Conservation (phyloP, 371 early-diverging fungal species). For the Blastocladiella emersonii region DNA sequence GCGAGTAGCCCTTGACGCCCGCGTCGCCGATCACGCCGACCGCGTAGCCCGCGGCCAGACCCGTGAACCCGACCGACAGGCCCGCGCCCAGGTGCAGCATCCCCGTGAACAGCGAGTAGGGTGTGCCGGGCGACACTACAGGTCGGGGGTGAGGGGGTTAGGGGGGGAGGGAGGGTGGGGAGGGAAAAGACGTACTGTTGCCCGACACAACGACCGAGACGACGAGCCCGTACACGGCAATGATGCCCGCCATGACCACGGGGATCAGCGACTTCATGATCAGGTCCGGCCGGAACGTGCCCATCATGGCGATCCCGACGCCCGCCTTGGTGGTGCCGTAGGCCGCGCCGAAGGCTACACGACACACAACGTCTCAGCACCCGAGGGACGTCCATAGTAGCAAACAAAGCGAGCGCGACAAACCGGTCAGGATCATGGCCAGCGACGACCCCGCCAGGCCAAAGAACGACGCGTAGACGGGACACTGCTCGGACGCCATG, state of each 20-base stretch:
- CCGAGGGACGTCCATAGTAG: conserved; percentile 1
- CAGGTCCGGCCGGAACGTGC: conserved; percentile 86
- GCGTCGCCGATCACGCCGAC: conserved; percentile 96
- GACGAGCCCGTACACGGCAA: conserved; percentile 94
- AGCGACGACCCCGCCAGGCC: conserved; percentile 49
- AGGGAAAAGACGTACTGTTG: conserved; percentile 49
- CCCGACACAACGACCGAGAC: conserved; percentile 82
- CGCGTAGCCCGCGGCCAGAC: conserved; percentile 90
- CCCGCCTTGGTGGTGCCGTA: conserved; percentile 97
- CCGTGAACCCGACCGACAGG: conserved; percentile 79
- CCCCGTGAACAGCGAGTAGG: conserved; percentile 30
- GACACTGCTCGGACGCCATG: conserved; percentile 17
- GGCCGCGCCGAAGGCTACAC: conserved; percentile 61
- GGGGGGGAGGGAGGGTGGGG: no score
- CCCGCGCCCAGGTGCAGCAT: conserved; percentile 90
- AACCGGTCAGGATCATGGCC: conserved; percentile 50
- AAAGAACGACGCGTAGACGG: conserved; percentile 48
- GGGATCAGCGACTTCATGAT: conserved; percentile 81
- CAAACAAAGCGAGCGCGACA: background rate
- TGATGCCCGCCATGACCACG: conserved; percentile 97
- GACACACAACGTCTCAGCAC: background rate
- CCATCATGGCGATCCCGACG: conserved; percentile 87
- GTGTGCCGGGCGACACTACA: conserved; percentile 12
- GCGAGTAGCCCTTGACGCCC: conserved; percentile 17
- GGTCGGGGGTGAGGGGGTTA: background rate